A percentile compares a stretch with the other conserved stretches of the same genome.
Evolutionary conservation across 306 rosid species (phyloP).

Genomic region (Vigna hirtella): DNA sequence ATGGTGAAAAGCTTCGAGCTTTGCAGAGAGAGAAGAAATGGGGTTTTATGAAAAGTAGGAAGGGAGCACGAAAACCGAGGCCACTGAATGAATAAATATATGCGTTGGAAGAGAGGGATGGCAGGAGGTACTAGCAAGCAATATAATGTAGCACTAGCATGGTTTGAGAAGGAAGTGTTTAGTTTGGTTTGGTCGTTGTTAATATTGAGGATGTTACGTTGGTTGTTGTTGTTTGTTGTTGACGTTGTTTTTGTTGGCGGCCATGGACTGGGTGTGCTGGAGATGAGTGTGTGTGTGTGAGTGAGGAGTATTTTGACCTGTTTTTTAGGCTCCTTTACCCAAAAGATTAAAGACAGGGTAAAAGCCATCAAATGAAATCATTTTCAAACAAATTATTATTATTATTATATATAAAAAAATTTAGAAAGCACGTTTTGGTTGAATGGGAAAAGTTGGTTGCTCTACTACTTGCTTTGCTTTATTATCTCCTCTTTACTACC

Average conservation of each 20-base stretch:
- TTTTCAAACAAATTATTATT: conserved; percentile 8
- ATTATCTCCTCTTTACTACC: conserved; percentile 41
- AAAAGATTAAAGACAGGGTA: conserved; percentile 47
- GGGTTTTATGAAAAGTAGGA: conserved; percentile 63
- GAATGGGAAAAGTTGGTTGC: conserved; percentile 50
- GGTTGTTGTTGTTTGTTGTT: neutral
- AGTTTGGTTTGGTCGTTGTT: conserved; percentile 1
- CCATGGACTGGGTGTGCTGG: conserved; percentile 45
- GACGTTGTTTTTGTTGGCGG: conserved; percentile 56
- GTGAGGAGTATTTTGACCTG: conserved; percentile 55
- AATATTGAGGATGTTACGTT: neutral
- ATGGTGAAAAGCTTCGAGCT: conserved; percentile 54
- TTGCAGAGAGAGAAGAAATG: conserved; percentile 42
- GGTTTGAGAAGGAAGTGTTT: neutral
- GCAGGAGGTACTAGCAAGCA: neutral
- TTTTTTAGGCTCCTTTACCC: conserved; percentile 36
- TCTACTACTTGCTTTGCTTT: conserved; percentile 32
- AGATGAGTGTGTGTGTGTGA: neutral
- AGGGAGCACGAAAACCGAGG: conserved; percentile 72
- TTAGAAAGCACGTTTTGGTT: conserved; percentile 56
- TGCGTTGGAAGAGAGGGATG: conserved; percentile 10
- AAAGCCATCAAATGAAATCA: conserved; percentile 40
- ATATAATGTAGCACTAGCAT: neutral
- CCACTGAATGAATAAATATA: neutral
- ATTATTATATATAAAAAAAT: conserved; percentile 11